Evolutionary conservation across 148 eudicot species (phyloP), one percentile per base, ranked within the genome.

Genomic region (Rhododendron williamsianum): DNA sequence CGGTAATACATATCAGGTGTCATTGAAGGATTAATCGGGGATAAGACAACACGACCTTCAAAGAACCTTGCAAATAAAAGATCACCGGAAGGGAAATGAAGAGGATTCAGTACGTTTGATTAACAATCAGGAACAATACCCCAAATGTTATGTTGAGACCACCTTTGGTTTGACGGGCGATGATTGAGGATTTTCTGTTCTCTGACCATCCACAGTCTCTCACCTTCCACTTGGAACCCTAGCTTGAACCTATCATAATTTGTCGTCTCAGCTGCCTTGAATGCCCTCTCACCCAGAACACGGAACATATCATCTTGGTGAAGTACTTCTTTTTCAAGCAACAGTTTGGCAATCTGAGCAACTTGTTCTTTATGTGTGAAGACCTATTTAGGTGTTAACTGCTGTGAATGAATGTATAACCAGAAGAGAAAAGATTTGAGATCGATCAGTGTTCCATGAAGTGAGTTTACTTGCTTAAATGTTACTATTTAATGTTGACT

Each of bases 261-360:
- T 51, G 97, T 90, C n/a, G 93, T 91, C 88, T 96, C 98, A 25
- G 0, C 87, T 87, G 4, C 91, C 90, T 91, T 90, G 80, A 91
- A 96, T 4, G 99, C 94, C 6, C 98, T 93, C 78, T 94, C 96
- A 82, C 99, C 99, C 18, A 96, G 88, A 67, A 96, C 92, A 5
- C 81, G 89, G 13, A 89, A 77, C 92, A 96, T 87, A 90, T 96
- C 99, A 0, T 96, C 97, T 86, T 95, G 99, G 87, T 96, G 99
- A 19, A 96, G 92, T 60, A 95, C 95, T 86, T 96, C 98, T 86
- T 95, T 96, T 74, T 95, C 96, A 0, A 96, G 95, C 67, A 94
- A 83, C n/a, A 93, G 90, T 86, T 96, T 95, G 0, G 99, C 97
- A 35, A 96, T 90, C 85, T 89, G 84, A 76, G 95, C 94, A 13